These are phyloP conservation scores for Trapa incisa DNA, from an alignment of 345 rosid genomes.

Conservation along the genomic window DNA sequence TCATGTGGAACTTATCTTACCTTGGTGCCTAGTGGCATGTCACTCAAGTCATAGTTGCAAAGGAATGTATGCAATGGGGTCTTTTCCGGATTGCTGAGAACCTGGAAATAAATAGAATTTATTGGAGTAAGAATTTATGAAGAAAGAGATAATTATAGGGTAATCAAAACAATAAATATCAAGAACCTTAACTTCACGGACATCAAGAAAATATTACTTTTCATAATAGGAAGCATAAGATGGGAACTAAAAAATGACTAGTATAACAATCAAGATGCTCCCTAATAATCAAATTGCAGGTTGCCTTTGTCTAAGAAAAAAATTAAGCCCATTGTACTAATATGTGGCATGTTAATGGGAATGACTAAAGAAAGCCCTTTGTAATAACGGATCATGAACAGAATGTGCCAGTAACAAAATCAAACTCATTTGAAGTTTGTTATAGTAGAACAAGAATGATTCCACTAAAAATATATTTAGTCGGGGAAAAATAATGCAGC, in stretches of 20 bases:
- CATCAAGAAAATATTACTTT: not conserved
- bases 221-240: not conserved
- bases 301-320: not conserved
- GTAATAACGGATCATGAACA: not conserved
- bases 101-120: conserved; percentile 25
- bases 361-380: not conserved
- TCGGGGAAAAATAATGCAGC: not conserved
- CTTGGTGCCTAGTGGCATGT: conserved; percentile 87
- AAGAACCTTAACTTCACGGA: not conserved
- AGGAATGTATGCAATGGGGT: conserved; percentile 91
- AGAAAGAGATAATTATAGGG: not conserved
- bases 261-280: not conserved
- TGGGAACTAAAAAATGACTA: not conserved
- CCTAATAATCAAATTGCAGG: not conserved
- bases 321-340: not conserved
- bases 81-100: conserved; percentile 95
- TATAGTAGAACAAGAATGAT: not conserved
- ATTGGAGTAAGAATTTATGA: conserved; percentile 10
- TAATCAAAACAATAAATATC: not conserved
- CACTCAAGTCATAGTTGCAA: conserved; percentile 90
- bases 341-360: not conserved
- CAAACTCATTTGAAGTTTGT: not conserved
- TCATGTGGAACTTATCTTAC: conserved; percentile 18
- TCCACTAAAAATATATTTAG: not conserved
- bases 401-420: not conserved